Evolutionary conservation across 345 rosid genomes (phyloP).

Genomic region (Hibiscus mutabilis): DNA sequence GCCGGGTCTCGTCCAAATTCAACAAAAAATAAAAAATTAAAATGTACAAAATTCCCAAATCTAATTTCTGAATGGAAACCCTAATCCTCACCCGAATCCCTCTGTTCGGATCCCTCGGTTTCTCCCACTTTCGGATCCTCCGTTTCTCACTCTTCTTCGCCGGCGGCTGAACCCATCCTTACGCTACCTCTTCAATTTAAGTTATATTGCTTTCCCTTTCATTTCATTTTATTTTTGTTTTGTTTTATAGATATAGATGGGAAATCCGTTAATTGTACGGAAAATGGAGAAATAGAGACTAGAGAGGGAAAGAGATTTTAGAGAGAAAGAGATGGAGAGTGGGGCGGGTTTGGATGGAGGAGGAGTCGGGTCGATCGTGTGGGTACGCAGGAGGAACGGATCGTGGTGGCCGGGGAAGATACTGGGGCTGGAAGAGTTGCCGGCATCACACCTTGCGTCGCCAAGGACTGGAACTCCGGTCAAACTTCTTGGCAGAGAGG

Average conservation of each 20-base stretch:
- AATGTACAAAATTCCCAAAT: conserved; percentile 33
- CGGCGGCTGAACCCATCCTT: conserved; percentile 4
- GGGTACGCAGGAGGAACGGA: conserved; percentile 60
- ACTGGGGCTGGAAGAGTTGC: conserved; percentile 70
- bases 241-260: background rate
- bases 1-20: background rate
- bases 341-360: conserved; percentile 46
- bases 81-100: conserved; percentile 35
- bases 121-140: conserved; percentile 31
- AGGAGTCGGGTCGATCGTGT: conserved; percentile 75
- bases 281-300: conserved; percentile 6
- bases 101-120: conserved; percentile 23
- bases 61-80: conserved; percentile 60
- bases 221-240: background rate
- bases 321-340: conserved; percentile 43
- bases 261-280: conserved; percentile 7
- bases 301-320: conserved; percentile 3
- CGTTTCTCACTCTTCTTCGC: conserved; percentile 26
- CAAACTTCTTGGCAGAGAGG: conserved; percentile 97
- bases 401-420: conserved; percentile 91
- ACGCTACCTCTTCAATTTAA: background rate
- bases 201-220: background rate
- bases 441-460: conserved; percentile 49
- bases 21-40: background rate
- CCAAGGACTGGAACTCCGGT: conserved; percentile 60